Evolutionary conservation across 768 basidiomycete species (phyloP).

Genomic region (Tubosaeta sp.): DNA sequence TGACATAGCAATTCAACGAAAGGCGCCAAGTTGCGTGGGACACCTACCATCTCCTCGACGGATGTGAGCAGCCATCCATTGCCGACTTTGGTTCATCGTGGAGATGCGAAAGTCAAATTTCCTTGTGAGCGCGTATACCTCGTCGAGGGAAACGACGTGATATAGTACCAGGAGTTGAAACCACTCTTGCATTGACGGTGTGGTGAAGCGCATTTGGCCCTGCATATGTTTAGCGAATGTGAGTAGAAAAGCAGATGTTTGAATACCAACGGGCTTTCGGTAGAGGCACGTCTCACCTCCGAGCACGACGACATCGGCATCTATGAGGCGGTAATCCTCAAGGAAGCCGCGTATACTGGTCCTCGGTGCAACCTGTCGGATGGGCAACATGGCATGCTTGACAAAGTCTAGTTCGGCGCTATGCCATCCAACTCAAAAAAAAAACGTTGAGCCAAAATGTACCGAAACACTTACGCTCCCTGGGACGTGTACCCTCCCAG

Average conservation of each 20-base stretch:
- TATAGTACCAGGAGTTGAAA: constrained; percentile 24
- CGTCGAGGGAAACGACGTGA: constrained; percentile 21
- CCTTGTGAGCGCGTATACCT: constrained; percentile 23
- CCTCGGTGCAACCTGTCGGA: constrained; percentile 22
- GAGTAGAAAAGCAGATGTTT: neutral
- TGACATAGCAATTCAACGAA: neutral
- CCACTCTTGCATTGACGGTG: constrained; percentile 11
- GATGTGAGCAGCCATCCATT: constrained; percentile 36
- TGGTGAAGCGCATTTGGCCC: constrained; percentile 27
- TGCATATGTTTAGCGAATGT: constrained; percentile 4
- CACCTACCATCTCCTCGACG: constrained; percentile 11
- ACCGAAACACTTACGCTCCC: constrained; percentile 30
- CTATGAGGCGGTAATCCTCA: constrained; percentile 34
- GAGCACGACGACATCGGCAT: constrained; percentile 36
- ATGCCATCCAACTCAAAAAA: constrained; percentile 13
- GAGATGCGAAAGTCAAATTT: constrained; percentile 23
- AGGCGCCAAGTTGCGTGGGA: neutral
- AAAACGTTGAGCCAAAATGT: neutral
- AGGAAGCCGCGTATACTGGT: constrained; percentile 33
- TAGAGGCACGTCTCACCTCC: constrained; percentile 37
- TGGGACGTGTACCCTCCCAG: constrained; percentile 18
- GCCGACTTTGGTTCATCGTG: constrained; percentile 23
- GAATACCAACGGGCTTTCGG: constrained; percentile 22
- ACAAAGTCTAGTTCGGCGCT: constrained; percentile 38
- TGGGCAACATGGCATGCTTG: constrained; percentile 35